These are phyloP conservation scores for Strobilomyces confusus DNA, from an alignment of 768 basidiomycete species.

Conservation along the genomic window DNA sequence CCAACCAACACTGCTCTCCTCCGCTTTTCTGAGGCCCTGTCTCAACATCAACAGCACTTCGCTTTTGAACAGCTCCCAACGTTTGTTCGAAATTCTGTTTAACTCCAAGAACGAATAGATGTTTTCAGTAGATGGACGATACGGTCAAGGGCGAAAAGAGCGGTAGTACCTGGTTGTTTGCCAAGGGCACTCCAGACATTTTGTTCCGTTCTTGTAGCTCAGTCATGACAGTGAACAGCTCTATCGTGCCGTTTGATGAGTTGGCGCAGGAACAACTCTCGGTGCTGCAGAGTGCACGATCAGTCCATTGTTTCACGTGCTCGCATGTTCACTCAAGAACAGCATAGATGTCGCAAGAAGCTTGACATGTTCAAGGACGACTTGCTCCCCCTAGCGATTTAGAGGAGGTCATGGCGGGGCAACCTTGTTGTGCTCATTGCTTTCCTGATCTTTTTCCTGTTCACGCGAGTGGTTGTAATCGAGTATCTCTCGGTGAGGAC, in stretches of 20 bases:
- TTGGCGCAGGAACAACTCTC: slow-evolving; percentile 18
- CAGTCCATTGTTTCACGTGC: slow-evolving; percentile 15
- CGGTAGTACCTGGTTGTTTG: slow-evolving; percentile 34
- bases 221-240: slow-evolving; percentile 32
- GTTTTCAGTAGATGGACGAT: slow-evolving; percentile 38
- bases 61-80: slow-evolving; percentile 18
- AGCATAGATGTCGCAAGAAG: slow-evolving; percentile 28
- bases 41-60: slow-evolving; percentile 21
- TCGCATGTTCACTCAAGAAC: neutral
- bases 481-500: slow-evolving; percentile 58
- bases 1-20: slow-evolving; percentile 53
- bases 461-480: slow-evolving; percentile 62
- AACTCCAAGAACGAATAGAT: slow-evolving; percentile 58
- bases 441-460: slow-evolving; percentile 66
- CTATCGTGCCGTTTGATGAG: slow-evolving; percentile 30
- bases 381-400: slow-evolving; percentile 26
- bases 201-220: slow-evolving; percentile 39
- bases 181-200: slow-evolving; percentile 59
- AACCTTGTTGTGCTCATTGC: slow-evolving; percentile 69
- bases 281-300: slow-evolving; percentile 38
- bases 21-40: slow-evolving; percentile 40
- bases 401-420: slow-evolving; percentile 54
- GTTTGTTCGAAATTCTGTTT: slow-evolving; percentile 38
- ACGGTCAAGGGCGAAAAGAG: slow-evolving; percentile 6
- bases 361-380: slow-evolving; percentile 27